Conservation (phyloP, 176 grass and related monocot genomes). For the Miscanthus lutarioriparius region DNA sequence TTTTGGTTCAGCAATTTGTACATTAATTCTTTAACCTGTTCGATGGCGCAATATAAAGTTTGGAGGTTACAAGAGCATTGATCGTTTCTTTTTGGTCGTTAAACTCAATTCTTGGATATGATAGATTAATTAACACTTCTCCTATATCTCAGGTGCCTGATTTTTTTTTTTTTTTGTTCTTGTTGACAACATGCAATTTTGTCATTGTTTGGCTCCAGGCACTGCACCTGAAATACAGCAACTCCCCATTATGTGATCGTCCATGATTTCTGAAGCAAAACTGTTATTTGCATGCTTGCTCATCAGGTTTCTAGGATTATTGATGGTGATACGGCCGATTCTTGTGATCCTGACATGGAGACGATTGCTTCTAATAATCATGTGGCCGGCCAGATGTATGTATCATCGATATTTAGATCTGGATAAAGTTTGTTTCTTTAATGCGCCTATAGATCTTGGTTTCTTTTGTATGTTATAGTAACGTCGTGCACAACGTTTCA, state of each 20-base stretch:
- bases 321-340: constrained; percentile 33
- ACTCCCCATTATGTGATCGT: neutral
- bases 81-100: neutral
- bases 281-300: neutral
- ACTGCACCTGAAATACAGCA: no score
- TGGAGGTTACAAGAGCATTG: neutral
- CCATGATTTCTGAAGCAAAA: neutral
- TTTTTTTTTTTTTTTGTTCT: no score
- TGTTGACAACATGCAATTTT: no score
- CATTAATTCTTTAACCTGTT: neutral
- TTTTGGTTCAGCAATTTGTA: neutral
- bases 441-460: neutral
- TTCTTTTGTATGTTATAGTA: neutral
- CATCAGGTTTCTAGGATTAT: constrained; percentile 45
- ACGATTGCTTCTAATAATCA: constrained; percentile 29
- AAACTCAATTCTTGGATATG: neutral
- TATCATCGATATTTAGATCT: neutral
- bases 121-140: neutral
- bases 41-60: neutral
- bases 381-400: constrained; percentile 28
- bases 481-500: constrained; percentile 20
- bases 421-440: neutral
- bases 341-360: constrained; percentile 25
- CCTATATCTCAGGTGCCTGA: no score
- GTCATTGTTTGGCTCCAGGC: no score